Evolutionary conservation across 108 stramenopile species (phyloP).

Genomic region (Fragilaria radians): DNA sequence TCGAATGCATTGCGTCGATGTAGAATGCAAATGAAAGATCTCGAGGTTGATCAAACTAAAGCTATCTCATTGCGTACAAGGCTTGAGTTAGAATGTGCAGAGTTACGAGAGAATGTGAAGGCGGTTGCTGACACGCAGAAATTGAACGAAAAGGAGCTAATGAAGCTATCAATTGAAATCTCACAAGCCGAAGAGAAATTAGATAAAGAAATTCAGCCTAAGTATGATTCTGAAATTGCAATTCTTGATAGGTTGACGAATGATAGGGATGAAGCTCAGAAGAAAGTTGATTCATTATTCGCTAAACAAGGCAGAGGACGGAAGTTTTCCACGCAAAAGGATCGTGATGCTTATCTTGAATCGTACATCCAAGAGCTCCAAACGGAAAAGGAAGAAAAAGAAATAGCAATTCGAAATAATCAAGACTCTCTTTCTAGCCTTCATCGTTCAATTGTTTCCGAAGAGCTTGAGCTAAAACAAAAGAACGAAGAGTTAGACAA

Average conservation of each 20-base stretch:
- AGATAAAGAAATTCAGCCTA: constrained; percentile 41
- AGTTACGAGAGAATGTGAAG: constrained; percentile 53
- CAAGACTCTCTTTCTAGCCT: constrained; percentile 54
- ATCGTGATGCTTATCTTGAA: constrained; percentile 74
- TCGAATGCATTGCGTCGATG: constrained; percentile 43
- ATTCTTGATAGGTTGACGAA: constrained; percentile 37
- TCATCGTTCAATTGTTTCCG: constrained; percentile 32
- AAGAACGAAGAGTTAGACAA: constrained; percentile 39
- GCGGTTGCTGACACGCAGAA: constrained; percentile 44
- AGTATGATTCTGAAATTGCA: constrained; percentile 48
- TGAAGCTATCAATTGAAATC: constrained; percentile 48
- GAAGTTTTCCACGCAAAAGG: constrained; percentile 76
- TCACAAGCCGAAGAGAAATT: constrained; percentile 39
- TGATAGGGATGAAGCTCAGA: constrained; percentile 52
- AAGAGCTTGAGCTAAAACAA: constrained; percentile 26
- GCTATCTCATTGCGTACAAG: constrained; percentile 54
- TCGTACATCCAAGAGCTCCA: constrained; percentile 57
- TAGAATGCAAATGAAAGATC: constrained; percentile 31
- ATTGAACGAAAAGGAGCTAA: constrained; percentile 50
- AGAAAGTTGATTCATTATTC: constrained; percentile 74
- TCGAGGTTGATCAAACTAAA: constrained; percentile 60
- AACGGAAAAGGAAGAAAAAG: constrained; percentile 53
- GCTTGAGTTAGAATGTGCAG: constrained; percentile 56
- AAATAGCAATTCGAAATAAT: constrained; percentile 36
- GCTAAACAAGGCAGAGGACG: constrained; percentile 89